Conservation (phyloP, 148 eudicot genomes). For the Vaccinium darrowii region DNA sequence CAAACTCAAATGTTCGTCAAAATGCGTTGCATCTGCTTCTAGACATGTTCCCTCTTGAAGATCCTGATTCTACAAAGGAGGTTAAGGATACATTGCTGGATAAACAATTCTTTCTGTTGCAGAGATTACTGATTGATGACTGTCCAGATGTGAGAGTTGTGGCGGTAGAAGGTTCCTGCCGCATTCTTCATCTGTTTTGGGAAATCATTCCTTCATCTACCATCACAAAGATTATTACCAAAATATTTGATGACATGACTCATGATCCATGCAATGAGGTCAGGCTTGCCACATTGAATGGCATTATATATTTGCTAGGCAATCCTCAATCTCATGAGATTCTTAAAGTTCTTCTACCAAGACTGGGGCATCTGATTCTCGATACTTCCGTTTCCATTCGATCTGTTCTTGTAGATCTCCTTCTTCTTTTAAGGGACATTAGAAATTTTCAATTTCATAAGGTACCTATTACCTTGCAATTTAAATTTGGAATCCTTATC, state of each 20-base stretch:
- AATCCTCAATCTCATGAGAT: constrained; percentile 94
- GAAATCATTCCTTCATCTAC: constrained; percentile 83
- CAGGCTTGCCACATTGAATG: constrained; percentile 84
- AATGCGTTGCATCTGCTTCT: constrained; percentile 87
- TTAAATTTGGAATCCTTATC: not conserved
- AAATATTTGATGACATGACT: constrained; percentile 73
- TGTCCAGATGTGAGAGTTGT: constrained; percentile 85
- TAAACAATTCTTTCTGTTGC: constrained; percentile 79
- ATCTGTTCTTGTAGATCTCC: constrained; percentile 68
- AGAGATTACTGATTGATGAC: constrained; percentile 74
- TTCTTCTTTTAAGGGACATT: constrained; percentile 61
- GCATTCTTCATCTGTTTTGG: constrained; percentile 85
- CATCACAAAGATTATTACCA: constrained; percentile 72
- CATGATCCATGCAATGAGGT: constrained; percentile 67
- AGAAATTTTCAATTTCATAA: constrained; percentile 82
- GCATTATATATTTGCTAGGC: constrained; percentile 75
- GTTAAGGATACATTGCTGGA: constrained; percentile 70
- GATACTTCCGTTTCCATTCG: constrained; percentile 67
- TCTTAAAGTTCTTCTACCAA: constrained; percentile 86
- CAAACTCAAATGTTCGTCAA: constrained; percentile 97
- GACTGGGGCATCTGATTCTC: constrained; percentile 60
- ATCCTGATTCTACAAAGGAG: constrained; percentile 89
- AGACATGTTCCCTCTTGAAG: constrained; percentile 94
- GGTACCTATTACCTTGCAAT: constrained; percentile 39
- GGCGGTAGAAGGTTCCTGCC: constrained; percentile 95